Percentiles rank a stretch among this genome's conserved stretches.
phyloP scores from a whole-genome alignment of 495 filamentous ascomycete species.

The Penicillium coprophilum region DNA sequence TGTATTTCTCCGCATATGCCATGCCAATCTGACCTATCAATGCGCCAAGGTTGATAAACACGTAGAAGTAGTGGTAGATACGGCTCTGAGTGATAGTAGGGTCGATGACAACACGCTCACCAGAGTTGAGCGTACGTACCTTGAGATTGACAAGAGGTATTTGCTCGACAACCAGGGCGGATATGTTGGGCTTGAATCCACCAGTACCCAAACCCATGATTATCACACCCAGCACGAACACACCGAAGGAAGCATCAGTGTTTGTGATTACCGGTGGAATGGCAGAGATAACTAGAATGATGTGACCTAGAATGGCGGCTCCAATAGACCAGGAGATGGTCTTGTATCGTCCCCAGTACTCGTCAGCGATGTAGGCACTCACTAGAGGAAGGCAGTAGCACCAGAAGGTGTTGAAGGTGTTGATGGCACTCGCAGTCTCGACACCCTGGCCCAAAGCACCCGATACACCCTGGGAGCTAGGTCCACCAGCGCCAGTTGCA shows the following conservation, averaged over 20 bases:
- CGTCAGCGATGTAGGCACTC: constrained; percentile 72
- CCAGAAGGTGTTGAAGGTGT: constrained; percentile 67
- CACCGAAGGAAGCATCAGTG: not conserved
- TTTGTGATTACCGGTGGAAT: not conserved
- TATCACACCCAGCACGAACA: not conserved
- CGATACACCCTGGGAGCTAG: constrained; percentile 20
- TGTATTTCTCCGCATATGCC: not conserved
- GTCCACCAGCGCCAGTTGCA: constrained; percentile 15
- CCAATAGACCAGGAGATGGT: constrained; percentile 53
- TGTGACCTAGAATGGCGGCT: not conserved
- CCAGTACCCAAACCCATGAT: not conserved
- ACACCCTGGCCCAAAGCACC: constrained; percentile 27
- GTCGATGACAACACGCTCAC: constrained; percentile 67
- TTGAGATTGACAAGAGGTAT: not conserved
- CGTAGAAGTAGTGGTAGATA: constrained; percentile 47
- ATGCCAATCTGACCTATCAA: not conserved
- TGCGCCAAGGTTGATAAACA: constrained; percentile 53
- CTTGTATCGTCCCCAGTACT: constrained; percentile 67
- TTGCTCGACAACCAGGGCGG: not conserved
- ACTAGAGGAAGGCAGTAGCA: constrained; percentile 67
- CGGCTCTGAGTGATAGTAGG: constrained; percentile 51
- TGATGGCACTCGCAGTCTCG: constrained; percentile 23
- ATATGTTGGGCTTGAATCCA: not conserved
- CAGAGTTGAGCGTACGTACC: not conserved
- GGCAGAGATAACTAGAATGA: not conserved